phyloP scores from a whole-genome alignment of 208 protist genomes.

The Trypanosoma cruzi region DNA sequence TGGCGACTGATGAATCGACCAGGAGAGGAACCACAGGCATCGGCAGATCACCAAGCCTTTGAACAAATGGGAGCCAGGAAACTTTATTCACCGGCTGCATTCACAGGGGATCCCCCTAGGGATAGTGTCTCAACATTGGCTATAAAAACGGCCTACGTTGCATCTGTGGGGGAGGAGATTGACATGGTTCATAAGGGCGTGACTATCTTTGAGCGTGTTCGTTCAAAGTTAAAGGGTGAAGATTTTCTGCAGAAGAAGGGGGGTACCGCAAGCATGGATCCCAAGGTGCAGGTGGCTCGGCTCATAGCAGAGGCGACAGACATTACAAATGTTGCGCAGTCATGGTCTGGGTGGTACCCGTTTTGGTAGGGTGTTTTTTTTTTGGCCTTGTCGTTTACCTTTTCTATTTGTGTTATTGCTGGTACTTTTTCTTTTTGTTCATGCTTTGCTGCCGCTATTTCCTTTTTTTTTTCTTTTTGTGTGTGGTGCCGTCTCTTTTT shows the following conservation, averaged over 20 bases:
- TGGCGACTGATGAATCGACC: conserved; percentile 95
- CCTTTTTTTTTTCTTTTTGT: conserved; percentile 8
- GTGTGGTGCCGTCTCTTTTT: conserved; percentile 5
- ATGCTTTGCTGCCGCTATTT: neutral
- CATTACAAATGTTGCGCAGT: conserved; percentile 87
- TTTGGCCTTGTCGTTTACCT: conserved; percentile 11
- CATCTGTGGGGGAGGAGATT: conserved; percentile 41
- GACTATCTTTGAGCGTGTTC: conserved; percentile 75
- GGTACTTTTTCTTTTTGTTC: neutral
- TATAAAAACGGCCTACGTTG: neutral
- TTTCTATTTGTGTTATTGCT: neutral
- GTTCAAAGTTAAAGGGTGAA: conserved; percentile 82
- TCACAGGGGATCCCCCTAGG: conserved; percentile 2
- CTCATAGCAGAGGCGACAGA: conserved; percentile 88
- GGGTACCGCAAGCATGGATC: conserved; percentile 39
- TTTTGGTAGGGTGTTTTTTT: conserved; percentile 69
- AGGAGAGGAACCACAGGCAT: conserved; percentile 69
- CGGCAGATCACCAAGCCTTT: conserved; percentile 73
- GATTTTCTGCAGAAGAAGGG: conserved; percentile 61
- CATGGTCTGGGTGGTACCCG: conserved; percentile 92
- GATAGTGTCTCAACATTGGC: conserved; percentile 11
- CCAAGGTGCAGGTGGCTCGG: conserved; percentile 72
- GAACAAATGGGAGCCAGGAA: conserved; percentile 60
- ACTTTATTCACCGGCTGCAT: conserved; percentile 27
- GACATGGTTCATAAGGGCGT: conserved; percentile 87